Evolutionary conservation across 352 stramenopile genomes (phyloP).

Genomic region (Phytopythium kandeliae): DNA sequence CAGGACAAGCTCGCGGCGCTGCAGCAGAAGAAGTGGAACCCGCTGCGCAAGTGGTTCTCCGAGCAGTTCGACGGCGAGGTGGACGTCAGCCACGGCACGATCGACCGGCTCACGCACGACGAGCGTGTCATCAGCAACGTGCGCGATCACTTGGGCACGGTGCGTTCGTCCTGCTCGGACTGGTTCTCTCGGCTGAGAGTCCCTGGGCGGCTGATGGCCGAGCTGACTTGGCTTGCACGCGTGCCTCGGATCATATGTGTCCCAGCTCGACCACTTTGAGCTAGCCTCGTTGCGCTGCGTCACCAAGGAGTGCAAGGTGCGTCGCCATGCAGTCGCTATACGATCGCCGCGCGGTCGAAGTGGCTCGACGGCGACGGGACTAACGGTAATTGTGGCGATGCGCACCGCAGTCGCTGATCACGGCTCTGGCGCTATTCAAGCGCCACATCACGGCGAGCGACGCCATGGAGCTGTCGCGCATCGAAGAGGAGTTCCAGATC

Average conservation of each 20-base stretch:
- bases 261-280: constrained; percentile 65
- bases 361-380: background rate
- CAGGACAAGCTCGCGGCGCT: constrained; percentile 73
- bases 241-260: background rate
- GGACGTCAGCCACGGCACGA: constrained; percentile 79
- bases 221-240: background rate
- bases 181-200: background rate
- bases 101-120: constrained; percentile 57
- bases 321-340: background rate
- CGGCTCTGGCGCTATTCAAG: constrained; percentile 73
- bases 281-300: constrained; percentile 65
- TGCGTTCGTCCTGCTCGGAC: constrained; percentile 8
- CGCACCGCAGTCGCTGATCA: constrained; percentile 63
- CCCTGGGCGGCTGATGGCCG: no score
- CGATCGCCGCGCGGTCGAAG: no score
- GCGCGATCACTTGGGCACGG: constrained; percentile 49
- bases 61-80: constrained; percentile 69
- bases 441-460: constrained; percentile 83
- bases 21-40: constrained; percentile 84
- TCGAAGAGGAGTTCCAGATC: constrained; percentile 90
- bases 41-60: constrained; percentile 80
- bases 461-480: constrained; percentile 73
- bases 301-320: constrained; percentile 85
- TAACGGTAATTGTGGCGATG: background rate
- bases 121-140: constrained; percentile 57